These are phyloP conservation scores for Phytophthora constricta DNA, from an alignment of 352 stramenopile genomes.

Conservation along the genomic window DNA sequence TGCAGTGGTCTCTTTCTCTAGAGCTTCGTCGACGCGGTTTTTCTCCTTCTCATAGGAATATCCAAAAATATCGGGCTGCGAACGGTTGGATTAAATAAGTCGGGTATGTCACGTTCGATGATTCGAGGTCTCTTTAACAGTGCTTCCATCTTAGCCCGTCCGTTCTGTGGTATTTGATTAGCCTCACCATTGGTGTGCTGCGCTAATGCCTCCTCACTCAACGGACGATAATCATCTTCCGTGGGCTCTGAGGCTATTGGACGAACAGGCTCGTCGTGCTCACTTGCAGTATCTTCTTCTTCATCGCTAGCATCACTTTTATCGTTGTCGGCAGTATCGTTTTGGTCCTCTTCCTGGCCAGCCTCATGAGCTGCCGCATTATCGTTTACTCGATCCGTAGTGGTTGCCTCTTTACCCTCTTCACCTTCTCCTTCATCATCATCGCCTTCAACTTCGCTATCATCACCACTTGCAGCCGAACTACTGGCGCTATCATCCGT, in stretches of 20 bases:
- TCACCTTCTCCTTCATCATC: conserved; percentile 16
- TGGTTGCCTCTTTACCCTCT: conserved; percentile 5
- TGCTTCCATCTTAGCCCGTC: conserved; percentile 36
- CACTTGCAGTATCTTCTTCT: conserved; percentile 32
- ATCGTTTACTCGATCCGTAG: conserved; percentile 9
- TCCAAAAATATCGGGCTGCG: conserved; percentile 78
- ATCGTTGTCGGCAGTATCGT: conserved; percentile 25
- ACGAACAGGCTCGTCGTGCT: conserved; percentile 14
- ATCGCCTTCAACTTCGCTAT: conserved; percentile 35
- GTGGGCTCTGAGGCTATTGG: conserved; percentile 5
- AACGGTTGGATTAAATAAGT: conserved; percentile 49
- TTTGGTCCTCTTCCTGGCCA: conserved; percentile 21
- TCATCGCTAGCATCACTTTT: conserved; percentile 36
- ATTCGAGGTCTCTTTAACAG: conserved; percentile 54
- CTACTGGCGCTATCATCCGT: conserved; percentile 80
- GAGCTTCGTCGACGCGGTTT: conserved; percentile 45
- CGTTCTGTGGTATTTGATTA: conserved; percentile 10
- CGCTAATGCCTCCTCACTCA: conserved; percentile 36
- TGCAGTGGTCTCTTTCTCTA: conserved; percentile 38
- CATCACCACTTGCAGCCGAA: conserved; percentile 66
- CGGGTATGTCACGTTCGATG: conserved; percentile 52
- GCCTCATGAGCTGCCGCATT: conserved; percentile 6
- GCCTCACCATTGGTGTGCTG: conserved; percentile 33
- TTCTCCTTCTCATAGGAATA: conserved; percentile 55
- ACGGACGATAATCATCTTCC: conserved; percentile 19